Conservation (phyloP, 345 rosid species). For the Dovyalis caffra region DNA sequence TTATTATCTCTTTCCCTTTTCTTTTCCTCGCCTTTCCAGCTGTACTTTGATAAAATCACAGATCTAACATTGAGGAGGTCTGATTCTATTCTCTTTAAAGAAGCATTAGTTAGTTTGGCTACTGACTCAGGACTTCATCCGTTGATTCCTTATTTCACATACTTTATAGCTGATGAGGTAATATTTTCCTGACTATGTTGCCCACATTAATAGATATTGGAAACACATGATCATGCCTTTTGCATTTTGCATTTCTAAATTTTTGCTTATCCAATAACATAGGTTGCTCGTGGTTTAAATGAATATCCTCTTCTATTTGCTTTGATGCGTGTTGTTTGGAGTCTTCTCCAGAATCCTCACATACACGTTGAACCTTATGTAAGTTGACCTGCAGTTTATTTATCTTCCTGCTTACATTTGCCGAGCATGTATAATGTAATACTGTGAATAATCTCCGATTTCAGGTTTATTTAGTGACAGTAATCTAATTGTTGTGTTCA, state of each 20-base stretch:
- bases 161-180: constrained; percentile 94
- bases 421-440: not conserved
- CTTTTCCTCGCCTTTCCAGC: constrained; percentile 48
- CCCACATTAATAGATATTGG: not conserved
- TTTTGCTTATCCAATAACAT: constrained; percentile 25
- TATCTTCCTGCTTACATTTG: not conserved
- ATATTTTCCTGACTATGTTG: constrained; percentile 16
- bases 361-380: constrained; percentile 91
- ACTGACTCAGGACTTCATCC: constrained; percentile 98
- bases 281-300: constrained; percentile 92
- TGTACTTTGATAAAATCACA: constrained; percentile 89
- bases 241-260: constrained; percentile 14
- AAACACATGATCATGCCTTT: constrained; percentile 7
- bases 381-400: constrained; percentile 35
- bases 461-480: not conserved
- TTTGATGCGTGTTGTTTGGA: constrained; percentile 84
- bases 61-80: constrained; percentile 81
- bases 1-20: not conserved
- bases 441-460: not conserved
- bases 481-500: not conserved
- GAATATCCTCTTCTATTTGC: constrained; percentile 79
- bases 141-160: constrained; percentile 93
- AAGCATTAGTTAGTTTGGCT: constrained; percentile 90
- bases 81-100: constrained; percentile 70
- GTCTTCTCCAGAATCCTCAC: constrained; percentile 89